These are phyloP conservation scores for Orbilia blumenaviensis DNA, from an alignment of 2,329 filamentous ascomycete genomes.

Conservation along the genomic window DNA sequence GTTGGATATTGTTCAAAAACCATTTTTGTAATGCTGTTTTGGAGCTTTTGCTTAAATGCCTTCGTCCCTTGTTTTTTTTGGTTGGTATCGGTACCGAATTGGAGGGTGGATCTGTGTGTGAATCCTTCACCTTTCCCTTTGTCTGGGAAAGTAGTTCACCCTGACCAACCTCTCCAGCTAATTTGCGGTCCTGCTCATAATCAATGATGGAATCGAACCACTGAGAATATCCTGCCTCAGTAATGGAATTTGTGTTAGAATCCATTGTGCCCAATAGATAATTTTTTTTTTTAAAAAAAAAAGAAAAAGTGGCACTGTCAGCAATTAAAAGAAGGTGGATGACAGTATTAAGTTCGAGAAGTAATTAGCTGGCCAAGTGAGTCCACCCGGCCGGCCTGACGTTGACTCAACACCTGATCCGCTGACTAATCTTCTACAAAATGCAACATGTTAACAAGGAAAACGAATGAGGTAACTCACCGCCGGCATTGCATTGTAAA, in stretches of 20 bases:
- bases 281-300: background rate
- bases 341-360: background rate
- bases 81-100: too few species aligned
- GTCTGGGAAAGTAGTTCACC: too few species aligned
- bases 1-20: constrained; percentile 1
- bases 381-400: background rate
- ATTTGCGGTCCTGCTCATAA: background rate
- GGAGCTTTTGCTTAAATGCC: background rate
- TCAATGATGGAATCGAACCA: constrained; percentile 5
- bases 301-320: background rate
- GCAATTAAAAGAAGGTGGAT: background rate
- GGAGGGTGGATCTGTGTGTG: too few species aligned
- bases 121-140: background rate
- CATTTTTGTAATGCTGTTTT: background rate
- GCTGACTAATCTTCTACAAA: constrained; percentile 1
- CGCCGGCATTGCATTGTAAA: too few species aligned
- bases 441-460: background rate
- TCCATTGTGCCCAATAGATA: background rate
- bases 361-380: constrained; percentile 2
- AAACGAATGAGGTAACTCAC: too few species aligned
- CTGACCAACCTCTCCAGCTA: background rate
- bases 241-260: background rate
- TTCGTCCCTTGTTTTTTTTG: background rate
- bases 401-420: background rate
- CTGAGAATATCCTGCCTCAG: background rate